These are phyloP conservation scores for Heimioporus sp. DNA, from an alignment of 768 basidiomycete species.

Conservation along the genomic window DNA sequence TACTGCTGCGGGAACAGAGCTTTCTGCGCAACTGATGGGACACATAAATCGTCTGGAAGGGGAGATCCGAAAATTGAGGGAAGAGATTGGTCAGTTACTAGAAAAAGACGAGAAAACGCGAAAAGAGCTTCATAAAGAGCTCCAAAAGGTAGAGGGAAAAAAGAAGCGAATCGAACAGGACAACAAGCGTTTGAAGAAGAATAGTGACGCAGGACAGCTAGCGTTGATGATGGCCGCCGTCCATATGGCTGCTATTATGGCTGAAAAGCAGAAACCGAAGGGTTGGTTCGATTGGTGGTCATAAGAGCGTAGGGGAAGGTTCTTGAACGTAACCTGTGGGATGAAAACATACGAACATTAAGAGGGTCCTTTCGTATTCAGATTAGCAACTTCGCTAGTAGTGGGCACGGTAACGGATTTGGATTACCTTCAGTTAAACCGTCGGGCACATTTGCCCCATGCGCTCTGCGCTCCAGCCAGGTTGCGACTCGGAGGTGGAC, in stretches of 20 bases:
- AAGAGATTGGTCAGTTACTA: not conserved
- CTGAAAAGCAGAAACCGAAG: not conserved
- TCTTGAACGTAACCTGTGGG: too few species aligned
- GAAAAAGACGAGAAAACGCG: not conserved
- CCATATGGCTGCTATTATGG: not conserved
- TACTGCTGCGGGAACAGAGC: constrained; percentile 51
- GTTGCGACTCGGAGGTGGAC: too few species aligned
- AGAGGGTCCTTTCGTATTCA: too few species aligned
- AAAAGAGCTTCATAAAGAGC: not conserved
- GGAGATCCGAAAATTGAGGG: not conserved
- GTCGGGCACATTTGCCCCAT: too few species aligned
- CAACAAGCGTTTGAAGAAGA: not conserved
- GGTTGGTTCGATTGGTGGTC: constrained; percentile 2
- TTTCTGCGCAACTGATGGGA: constrained; percentile 16
- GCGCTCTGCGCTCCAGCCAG: too few species aligned
- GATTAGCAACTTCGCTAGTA: too few species aligned
- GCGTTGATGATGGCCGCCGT: not conserved
- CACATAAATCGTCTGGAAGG: not conserved
- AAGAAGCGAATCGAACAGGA: not conserved
- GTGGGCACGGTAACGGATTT: too few species aligned
- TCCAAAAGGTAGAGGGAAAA: not conserved
- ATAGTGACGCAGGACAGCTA: not conserved
- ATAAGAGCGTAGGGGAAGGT: not conserved
- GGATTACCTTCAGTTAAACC: too few species aligned
- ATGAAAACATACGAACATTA: too few species aligned